Evolutionary conservation across 2,329 filamentous ascomycete genomes (phyloP).

Genomic region (Phoma sp.): DNA sequence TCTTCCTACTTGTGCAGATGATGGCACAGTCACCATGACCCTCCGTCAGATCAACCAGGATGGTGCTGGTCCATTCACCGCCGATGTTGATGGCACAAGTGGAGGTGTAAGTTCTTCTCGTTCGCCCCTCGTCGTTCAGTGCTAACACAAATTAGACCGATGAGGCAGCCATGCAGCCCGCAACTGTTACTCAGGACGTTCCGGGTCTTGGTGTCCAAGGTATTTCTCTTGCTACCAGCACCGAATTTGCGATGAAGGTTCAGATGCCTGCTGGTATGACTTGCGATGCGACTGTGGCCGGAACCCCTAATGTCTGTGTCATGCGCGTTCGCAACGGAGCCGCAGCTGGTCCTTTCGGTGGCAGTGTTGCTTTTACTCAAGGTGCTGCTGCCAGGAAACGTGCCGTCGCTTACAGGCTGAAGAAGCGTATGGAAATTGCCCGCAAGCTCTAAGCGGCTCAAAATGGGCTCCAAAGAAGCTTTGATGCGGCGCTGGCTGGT

Average conservation of each 20-base stretch:
- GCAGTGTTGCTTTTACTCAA: slow-evolving; percentile 71
- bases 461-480: background rate
- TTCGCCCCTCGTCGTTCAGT: too few species aligned
- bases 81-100: slow-evolving; percentile 68
- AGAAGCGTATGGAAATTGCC: slow-evolving; percentile 48
- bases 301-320: slow-evolving; percentile 69
- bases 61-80: slow-evolving; percentile 69
- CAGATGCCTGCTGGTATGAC: slow-evolving; percentile 74
- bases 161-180: slow-evolving; percentile 65
- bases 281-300: slow-evolving; percentile 67
- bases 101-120: slow-evolving; percentile 54
- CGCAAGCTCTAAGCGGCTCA: slow-evolving; percentile 26
- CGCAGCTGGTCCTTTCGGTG: slow-evolving; percentile 71
- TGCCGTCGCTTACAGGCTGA: slow-evolving; percentile 62
- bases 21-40: slow-evolving; percentile 68
- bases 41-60: slow-evolving; percentile 76
- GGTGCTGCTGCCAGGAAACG: slow-evolving; percentile 65
- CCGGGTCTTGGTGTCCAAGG: slow-evolving; percentile 65
- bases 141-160: slow-evolving; percentile 52
- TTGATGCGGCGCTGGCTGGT: background rate
- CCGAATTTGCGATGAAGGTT: slow-evolving; percentile 69
- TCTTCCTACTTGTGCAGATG: slow-evolving; percentile 67
- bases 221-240: slow-evolving; percentile 64
- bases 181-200: slow-evolving; percentile 66
- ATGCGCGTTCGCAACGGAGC: slow-evolving; percentile 70